phyloP scores from a whole-genome alignment of 2,329 filamentous ascomycete genomes.

The Exserohilum rostratum region DNA sequence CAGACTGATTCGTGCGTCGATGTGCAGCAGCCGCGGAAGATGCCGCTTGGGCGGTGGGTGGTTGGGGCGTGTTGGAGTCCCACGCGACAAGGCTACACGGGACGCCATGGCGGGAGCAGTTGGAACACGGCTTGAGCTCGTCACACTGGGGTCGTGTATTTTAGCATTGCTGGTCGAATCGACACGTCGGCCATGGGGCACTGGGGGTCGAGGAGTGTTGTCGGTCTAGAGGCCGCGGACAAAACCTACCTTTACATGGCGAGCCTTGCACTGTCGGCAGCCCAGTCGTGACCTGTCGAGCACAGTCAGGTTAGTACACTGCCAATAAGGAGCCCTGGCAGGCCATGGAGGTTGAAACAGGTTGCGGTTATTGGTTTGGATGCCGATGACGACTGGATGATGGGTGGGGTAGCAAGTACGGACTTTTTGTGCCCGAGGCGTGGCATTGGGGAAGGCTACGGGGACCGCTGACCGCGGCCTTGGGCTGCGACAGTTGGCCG shows the following conservation, averaged over 20 bases:
- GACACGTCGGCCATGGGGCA: too few relatives aligned
- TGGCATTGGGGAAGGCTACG: constrained; percentile 32
- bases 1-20: constrained; percentile 21
- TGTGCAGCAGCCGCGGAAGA: constrained; percentile 15
- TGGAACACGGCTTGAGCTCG: constrained; percentile 47
- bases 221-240: too few relatives aligned
- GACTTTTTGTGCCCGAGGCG: constrained; percentile 49
- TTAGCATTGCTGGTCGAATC: constrained; percentile 25
- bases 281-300: constrained; percentile 31
- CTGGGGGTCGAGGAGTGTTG: too few relatives aligned
- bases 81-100: constrained; percentile 43
- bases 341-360: not conserved
- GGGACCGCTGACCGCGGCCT: constrained; percentile 11
- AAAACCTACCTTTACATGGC: constrained; percentile 49
- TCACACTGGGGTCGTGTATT: constrained; percentile 38
- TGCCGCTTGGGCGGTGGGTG: constrained; percentile 18
- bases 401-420: constrained; percentile 12
- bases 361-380: constrained; percentile 3
- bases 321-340: not conserved
- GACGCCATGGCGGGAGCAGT: constrained; percentile 46
- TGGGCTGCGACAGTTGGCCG: constrained; percentile 18
- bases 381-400: constrained; percentile 6
- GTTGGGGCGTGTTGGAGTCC: constrained; percentile 26
- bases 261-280: constrained; percentile 46
- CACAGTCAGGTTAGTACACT: not conserved